These are phyloP conservation scores for Trebouxia gelatinosa DNA, from an alignment of 163 green algal species.

Conservation along the genomic window DNA sequence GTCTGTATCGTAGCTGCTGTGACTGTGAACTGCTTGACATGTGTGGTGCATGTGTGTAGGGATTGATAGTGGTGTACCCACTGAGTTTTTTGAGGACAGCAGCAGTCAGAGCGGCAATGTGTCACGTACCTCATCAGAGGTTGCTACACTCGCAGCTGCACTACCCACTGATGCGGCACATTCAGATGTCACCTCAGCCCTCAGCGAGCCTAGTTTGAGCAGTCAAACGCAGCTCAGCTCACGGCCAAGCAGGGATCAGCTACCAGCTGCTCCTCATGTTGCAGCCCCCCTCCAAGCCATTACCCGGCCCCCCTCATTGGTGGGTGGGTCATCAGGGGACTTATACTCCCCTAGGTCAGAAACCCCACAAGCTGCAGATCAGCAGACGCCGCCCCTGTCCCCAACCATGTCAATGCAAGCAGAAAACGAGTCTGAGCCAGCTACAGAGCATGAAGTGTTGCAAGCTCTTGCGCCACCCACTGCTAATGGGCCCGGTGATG, in stretches of 20 bases:
- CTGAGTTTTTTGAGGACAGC: slow-evolving; percentile 7
- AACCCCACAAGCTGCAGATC: neutral
- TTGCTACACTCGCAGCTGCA: slow-evolving; percentile 11
- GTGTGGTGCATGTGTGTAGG: too few relatives aligned
- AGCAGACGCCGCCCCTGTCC: neutral
- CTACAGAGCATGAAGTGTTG: neutral
- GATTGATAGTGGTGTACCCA: neutral
- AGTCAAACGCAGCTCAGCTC: too few relatives aligned
- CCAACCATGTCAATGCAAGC: neutral
- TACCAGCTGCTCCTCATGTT: neutral
- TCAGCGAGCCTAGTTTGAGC: too few relatives aligned
- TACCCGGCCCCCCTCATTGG: slow-evolving; percentile 6
- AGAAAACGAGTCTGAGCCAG: slow-evolving; percentile 10
- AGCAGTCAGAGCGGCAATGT: slow-evolving; percentile 25
- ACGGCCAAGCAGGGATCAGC: too few relatives aligned
- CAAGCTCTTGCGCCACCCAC: neutral
- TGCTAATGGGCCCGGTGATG: too few relatives aligned
- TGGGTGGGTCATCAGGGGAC: slow-evolving; percentile 10
- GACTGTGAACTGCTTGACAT: too few relatives aligned
- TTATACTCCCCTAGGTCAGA: slow-evolving; percentile 6
- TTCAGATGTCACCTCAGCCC: too few relatives aligned
- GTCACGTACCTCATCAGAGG: slow-evolving; percentile 29
- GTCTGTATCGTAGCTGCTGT: too few relatives aligned
- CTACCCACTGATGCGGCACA: too few relatives aligned
- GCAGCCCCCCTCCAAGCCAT: neutral